Base-by-base conservation (phyloP, 257 asterid genomes). In the Parsonsia alboflavescens region DNA sequence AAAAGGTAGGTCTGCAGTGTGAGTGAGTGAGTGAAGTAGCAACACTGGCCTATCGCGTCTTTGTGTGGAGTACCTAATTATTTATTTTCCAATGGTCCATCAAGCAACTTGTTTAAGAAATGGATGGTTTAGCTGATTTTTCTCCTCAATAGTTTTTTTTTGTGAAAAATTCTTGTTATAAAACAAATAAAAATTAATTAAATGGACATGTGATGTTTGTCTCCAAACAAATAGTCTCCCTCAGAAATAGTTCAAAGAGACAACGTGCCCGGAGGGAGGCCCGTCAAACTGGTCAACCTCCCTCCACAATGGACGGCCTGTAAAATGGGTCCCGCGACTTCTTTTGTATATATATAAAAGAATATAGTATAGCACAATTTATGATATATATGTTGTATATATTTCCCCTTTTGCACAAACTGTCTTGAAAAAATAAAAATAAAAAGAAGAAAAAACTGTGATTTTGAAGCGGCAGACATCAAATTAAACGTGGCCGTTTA, bases 61-160 rank as follows among this genome's bases (percentile, higher is more conserved):
- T 46, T 46, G 44, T 62, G 3, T 33, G 39, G 39, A 33, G 42
- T 50, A n/a, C 78, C 78, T 64, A 44, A 57, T 21, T 24, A 28
- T 41, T 52, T 66, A 53, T 33, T 57, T 56, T 17, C n/a, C 11
- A 33, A 75, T 52, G 78, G 73, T 77, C 76, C 76, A 21, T 64
- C 48, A 8, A 39, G 48, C 67, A 77, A 77, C 15, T 70, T 48
- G 57, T 65, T 15, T 49, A 19, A 26, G 26, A 30, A 52, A 19
- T 65, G 16, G 64, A 68, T 48, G 45, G 71, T 48, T 58, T 1
- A 46, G 22, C 41, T 56, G 62, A 58, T 56, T 52, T 11, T 4
- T 45, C 12, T 45, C 11, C 12, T 45, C 11, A 1, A 1, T 3
- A 1, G 1, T 33, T 45, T 45, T 45, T 45, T 48, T 48, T 68